Base-by-base conservation (phyloP, 768 basidiomycete genomes). In the Russula olivacea region DNA sequence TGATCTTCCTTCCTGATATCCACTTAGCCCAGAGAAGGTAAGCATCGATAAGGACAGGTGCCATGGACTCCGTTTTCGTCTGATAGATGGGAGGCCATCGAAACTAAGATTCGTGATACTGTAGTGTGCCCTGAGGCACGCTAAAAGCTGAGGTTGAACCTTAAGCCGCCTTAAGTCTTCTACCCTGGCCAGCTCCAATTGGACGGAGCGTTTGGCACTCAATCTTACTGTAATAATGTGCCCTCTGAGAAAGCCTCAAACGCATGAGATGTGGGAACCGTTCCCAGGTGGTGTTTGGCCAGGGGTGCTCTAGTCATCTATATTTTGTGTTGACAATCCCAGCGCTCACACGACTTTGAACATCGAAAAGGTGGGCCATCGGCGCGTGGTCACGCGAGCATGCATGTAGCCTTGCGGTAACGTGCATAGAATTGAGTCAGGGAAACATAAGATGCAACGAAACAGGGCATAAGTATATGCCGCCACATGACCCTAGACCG, bases 401-500 rank as follows among this genome's bases (percentile, higher is more conserved):
- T 21, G 34, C 19, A 15, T 43, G 50, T 34, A n/a, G 49, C 25
- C 47, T 55, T 49, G 55, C 28, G 36, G 45, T 41, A 12, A 64
- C 62, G 52, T 57, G 54, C 49, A 55, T 59, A 43, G 30, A 41
- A n/a, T 55, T 45, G 59, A 51, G 51, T 55, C 34, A 58, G 40
- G 59, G 21, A 41, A 48, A 61, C 41, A 61, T 55, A 63, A 55
- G 59, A 53, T 57, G 59, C 32, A 54, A 43, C 55, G 32, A 48
- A 21, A 61, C 47, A 63, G 58, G 66, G 43, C 64, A 66, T 41
- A 48, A 63, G 58, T 56, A 64, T 58, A 68, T 63, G 36, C 52
- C 36, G 41, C 51, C 59, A 63, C 51, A 61, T 48, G 38, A 55
- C 52, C 58, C 43, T 50, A 60, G 49, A 45, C 66, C 15, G 54